Conservation (phyloP, 1,284 basidiomycete species). For the Apiotrichum montevideense region DNA sequence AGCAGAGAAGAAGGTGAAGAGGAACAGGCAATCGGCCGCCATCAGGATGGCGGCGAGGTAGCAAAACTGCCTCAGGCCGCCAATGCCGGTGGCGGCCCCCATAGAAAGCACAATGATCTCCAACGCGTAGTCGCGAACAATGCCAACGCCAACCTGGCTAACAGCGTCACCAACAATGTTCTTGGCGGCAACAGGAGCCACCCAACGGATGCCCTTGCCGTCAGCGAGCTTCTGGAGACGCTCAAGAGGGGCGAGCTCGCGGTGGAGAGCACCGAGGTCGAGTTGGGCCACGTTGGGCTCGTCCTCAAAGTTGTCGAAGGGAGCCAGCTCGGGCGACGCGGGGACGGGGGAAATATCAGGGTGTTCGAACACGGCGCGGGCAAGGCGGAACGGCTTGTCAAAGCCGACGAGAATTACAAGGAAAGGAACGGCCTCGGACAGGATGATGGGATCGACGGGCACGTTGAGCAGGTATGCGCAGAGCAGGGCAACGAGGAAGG, state of each 20-base stretch:
- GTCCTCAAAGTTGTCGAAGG: slow-evolving; percentile 18
- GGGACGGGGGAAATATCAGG: slow-evolving; percentile 58
- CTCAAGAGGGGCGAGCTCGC: slow-evolving; percentile 44
- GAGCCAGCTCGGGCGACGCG: slow-evolving; percentile 47
- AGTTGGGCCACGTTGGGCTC: slow-evolving; percentile 26
- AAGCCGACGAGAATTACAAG: slow-evolving; percentile 96
- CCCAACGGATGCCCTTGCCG: slow-evolving; percentile 49
- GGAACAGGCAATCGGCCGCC: slow-evolving; percentile 76
- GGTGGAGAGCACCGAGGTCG: slow-evolving; percentile 42
- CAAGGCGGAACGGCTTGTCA: slow-evolving; percentile 91
- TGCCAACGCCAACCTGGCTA: slow-evolving; percentile 67
- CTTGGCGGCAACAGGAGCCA: slow-evolving; percentile 60
- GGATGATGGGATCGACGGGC: slow-evolving; percentile 78
- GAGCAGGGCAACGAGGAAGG: slow-evolving; percentile 80
- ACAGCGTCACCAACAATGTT: slow-evolving; percentile 81
- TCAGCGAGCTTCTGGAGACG: slow-evolving; percentile 44
- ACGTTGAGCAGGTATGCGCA: slow-evolving; percentile 76
- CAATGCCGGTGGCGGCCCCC: slow-evolving; percentile 80
- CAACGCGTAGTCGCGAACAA: slow-evolving; percentile 86
- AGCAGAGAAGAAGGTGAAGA: slow-evolving; percentile 84
- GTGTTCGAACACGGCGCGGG: slow-evolving; percentile 81
- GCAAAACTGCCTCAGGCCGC: slow-evolving; percentile 90
- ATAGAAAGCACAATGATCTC: slow-evolving; percentile 84
- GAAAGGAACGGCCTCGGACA: slow-evolving; percentile 95
- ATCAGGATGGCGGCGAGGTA: slow-evolving; percentile 76